Evolutionary conservation across 2,329 filamentous ascomycete species (phyloP).

Genomic region (Exophiala viscosa): DNA sequence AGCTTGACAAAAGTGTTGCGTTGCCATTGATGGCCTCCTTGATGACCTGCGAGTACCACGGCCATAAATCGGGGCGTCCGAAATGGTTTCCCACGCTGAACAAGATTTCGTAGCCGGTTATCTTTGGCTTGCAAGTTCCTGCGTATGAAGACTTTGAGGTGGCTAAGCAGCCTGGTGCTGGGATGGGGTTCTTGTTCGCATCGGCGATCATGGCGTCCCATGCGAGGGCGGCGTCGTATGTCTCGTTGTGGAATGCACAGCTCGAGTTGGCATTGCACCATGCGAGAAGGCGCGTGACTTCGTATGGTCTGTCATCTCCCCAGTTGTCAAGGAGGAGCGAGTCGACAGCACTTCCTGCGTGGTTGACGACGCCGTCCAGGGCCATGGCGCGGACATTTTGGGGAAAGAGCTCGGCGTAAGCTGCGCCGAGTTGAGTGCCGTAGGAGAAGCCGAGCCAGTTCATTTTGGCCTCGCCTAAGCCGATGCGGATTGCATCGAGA

Average conservation of each 20-base stretch:
- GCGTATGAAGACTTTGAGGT: conserved; percentile 30
- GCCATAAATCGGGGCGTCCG: conserved; percentile 24
- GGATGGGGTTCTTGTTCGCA: conserved; percentile 32
- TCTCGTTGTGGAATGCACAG: conserved; percentile 7
- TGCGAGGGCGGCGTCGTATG: neutral
- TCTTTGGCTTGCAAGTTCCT: conserved; percentile 36
- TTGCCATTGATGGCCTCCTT: conserved; percentile 35
- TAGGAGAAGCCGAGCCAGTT: conserved; percentile 46
- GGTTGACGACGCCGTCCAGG: conserved; percentile 46
- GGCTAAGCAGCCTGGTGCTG: conserved; percentile 35
- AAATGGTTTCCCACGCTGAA: conserved; percentile 35
- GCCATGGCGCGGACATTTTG: conserved; percentile 41
- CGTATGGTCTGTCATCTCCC: conserved; percentile 11
- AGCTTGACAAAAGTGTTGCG: conserved; percentile 35
- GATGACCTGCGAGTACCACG: conserved; percentile 27
- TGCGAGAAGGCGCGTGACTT: conserved; percentile 7
- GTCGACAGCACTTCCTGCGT: conserved; percentile 36
- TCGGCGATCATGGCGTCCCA: conserved; percentile 11
- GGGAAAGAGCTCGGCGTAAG: conserved; percentile 46
- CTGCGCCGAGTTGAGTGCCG: conserved; percentile 43
- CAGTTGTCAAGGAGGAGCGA: neutral
- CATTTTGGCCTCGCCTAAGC: conserved; percentile 36
- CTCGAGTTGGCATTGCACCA: conserved; percentile 13
- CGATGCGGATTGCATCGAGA: conserved; percentile 36
- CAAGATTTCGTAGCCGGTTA: conserved; percentile 36